Conservation (phyloP, 129 eudicot genomes). For the Ambrosia trifida region DNA sequence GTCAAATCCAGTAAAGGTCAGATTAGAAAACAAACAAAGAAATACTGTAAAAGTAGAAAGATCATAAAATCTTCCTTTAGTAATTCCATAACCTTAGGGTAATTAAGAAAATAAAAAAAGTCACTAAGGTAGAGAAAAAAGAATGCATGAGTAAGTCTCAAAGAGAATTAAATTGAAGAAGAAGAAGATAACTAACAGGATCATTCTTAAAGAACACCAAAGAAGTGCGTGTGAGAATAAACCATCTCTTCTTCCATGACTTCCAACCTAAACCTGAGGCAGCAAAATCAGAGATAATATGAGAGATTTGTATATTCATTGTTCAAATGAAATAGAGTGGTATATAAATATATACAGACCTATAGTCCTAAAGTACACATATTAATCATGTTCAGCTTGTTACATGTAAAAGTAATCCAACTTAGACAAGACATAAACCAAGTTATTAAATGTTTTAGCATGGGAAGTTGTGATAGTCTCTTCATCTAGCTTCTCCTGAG, state of each 20-base stretch:
- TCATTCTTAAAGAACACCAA: conserved; percentile 96
- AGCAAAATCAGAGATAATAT: conserved; percentile 9
- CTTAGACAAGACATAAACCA: background rate
- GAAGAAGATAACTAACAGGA: conserved; percentile 62
- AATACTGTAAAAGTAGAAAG: background rate
- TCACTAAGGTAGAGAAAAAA: background rate
- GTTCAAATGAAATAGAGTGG: background rate
- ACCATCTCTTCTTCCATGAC: conserved; percentile 99
- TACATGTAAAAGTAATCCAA: background rate
- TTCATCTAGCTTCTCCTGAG: background rate
- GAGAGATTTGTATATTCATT: background rate
- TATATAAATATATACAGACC: background rate
- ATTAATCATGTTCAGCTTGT: background rate
- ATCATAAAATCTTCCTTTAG: background rate
- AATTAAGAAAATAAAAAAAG: background rate
- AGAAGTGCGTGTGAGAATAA: conserved; percentile 94
- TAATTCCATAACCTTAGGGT: background rate
- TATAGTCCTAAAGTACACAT: background rate
- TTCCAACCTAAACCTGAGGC: conserved; percentile 94
- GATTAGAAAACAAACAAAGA: background rate
- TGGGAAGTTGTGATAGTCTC: background rate
- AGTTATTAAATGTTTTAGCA: background rate
- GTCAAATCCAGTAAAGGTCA: conserved; percentile 4
- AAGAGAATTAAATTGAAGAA: conserved; percentile 6
- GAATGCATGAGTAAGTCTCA: background rate